Base-by-base conservation (phyloP, 2,329 filamentous ascomycete species). In the Lachnellula willkommii region DNA sequence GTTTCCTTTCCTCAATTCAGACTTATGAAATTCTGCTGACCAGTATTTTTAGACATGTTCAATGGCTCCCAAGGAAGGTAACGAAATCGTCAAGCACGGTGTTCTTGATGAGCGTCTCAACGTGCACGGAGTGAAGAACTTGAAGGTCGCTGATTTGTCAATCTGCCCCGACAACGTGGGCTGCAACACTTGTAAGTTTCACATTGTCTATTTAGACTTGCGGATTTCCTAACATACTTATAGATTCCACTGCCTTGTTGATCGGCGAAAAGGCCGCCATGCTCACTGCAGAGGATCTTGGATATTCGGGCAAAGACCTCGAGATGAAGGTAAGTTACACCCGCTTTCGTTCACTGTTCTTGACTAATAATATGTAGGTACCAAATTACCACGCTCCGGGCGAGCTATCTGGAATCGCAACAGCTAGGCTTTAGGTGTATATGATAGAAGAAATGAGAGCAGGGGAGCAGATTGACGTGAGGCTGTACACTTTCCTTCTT, bases 71-170 rank as follows among this genome's bases (percentile, higher is more conserved):
- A 65, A 62, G 37, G 69, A 72, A 49, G 66, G 89, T 57, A 92
- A 90, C 75, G 85, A 81, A 65, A 89, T 92, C 66, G 87, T 91
- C 70, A 89, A 71, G 52, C 70, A 69, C 40, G 73, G 73, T n/a
- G 73, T 75, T 7, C 67, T 74, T 4, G 71, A 75, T 61, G 65
- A 67, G 28, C 66, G 63, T 14, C 60, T 74, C 40, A 72, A 69
- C 51, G 73, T 75, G 1, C 70, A 75, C 58, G 73, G 73, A 5
- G 64, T 72, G 7, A 63, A 69, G 58, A 69, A 69, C 26, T 60
- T 75, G 45, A 77, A 77, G 65, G 64, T 77, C 51, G 73, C 73
- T 12, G 75, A 78, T 69, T 53, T 78, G 8, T 66, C 62, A 6
- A 66, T 69, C 52, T 64, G 63, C 35, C 67, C 68, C 17, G 65